Percentiles rank a stretch among this genome's conserved stretches.
phyloP scores from a whole-genome alignment of 2,329 filamentous ascomycete species.

The Tolypocladium cylindrosporum region DNA sequence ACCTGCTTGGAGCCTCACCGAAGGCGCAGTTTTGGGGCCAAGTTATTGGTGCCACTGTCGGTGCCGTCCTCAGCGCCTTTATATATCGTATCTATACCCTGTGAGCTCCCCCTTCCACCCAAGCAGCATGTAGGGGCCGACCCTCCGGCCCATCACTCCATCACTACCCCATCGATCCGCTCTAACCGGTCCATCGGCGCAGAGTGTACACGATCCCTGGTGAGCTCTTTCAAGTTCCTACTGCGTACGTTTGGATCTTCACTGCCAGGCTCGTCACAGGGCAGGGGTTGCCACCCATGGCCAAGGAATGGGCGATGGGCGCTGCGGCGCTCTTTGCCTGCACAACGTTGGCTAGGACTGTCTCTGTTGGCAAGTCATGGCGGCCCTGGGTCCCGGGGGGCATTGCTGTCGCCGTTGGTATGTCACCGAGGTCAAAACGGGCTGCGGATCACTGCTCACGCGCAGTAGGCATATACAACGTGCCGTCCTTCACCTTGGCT shows the following conservation, averaged over 20 bases:
- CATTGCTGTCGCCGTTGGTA: constrained; percentile 88
- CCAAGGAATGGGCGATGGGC: constrained; percentile 65
- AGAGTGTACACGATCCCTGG: constrained; percentile 83
- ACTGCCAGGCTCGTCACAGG: constrained; percentile 90
- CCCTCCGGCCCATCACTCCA: neutral
- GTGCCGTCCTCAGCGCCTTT: constrained; percentile 74
- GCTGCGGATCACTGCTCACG: neutral
- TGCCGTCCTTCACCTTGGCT: constrained; percentile 88
- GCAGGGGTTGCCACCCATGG: constrained; percentile 75
- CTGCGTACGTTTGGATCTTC: constrained; percentile 95
- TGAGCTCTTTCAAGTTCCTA: constrained; percentile 85
- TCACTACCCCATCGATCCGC: neutral
- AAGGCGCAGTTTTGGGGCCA: constrained; percentile 97
- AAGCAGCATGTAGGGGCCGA: neutral
- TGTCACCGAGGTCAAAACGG: constrained; percentile 8
- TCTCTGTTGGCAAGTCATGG: constrained; percentile 49
- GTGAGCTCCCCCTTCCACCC: constrained; percentile 14
- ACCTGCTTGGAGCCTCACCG: constrained; percentile 82
- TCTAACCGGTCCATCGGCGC: neutral
- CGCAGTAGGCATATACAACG: constrained; percentile 80
- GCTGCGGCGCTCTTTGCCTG: constrained; percentile 65
- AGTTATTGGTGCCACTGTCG: constrained; percentile 78
- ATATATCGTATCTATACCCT: constrained; percentile 82
- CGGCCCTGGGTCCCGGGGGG: constrained; percentile 75
- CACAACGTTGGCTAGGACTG: constrained; percentile 62